phyloP scores from a whole-genome alignment of 2,329 filamentous ascomycete species.

The Boeremia exigua region DNA sequence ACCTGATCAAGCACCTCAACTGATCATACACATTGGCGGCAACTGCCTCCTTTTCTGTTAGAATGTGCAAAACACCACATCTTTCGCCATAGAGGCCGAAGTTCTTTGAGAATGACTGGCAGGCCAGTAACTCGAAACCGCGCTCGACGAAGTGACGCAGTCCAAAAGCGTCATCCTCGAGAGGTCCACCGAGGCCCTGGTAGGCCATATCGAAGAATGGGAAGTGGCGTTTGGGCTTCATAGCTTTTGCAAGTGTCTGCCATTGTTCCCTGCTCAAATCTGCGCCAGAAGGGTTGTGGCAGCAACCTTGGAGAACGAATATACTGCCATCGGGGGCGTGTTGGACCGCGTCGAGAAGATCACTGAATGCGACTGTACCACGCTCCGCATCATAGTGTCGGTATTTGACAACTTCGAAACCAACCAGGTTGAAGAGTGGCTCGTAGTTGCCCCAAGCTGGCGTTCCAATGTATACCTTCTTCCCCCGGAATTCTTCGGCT shows the following conservation, averaged over 20 bases:
- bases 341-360: constrained; percentile 26
- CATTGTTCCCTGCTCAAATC: constrained; percentile 45
- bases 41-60: constrained; percentile 20
- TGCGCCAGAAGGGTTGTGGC: constrained; percentile 48
- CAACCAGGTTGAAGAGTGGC: constrained; percentile 40
- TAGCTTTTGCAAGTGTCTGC: constrained; percentile 30
- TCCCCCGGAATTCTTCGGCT: constrained; percentile 21
- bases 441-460: constrained; percentile 48
- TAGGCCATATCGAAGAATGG: constrained; percentile 45
- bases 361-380: constrained; percentile 35
- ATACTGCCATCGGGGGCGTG: constrained; percentile 40
- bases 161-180: constrained; percentile 44
- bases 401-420: constrained; percentile 39
- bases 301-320: constrained; percentile 48
- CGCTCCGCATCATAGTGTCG: constrained; percentile 36
- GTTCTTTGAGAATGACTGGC: constrained; percentile 52
- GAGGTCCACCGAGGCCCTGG: constrained; percentile 44
- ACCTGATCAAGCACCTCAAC: constrained; percentile 35
- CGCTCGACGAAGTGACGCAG: constrained; percentile 33
- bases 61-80: constrained; percentile 40
- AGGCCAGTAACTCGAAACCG: constrained; percentile 42
- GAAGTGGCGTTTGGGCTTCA: constrained; percentile 32
- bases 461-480: constrained; percentile 40
- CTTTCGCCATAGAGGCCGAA: constrained; percentile 50
- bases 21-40: constrained; percentile 33